Evolutionary conservation across 1,139 yeast genomes (phyloP).

Genomic region (Taphrina pruni): DNA sequence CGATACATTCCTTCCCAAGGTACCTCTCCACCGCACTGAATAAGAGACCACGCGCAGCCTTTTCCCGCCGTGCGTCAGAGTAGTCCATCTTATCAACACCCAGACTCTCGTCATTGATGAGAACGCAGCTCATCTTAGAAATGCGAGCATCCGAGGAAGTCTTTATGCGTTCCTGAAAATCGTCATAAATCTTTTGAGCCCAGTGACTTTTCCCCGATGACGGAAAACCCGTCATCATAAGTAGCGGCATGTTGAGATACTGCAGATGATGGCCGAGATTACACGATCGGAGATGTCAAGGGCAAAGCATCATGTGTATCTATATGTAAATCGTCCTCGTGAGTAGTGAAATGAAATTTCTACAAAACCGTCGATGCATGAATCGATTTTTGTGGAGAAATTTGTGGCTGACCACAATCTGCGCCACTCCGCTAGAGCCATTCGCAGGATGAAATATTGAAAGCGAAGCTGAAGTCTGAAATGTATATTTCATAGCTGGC

Average conservation of each 20-base stretch:
- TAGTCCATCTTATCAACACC: conserved; percentile 75
- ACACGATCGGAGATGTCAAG: no score
- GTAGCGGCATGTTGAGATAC: conserved; percentile 69
- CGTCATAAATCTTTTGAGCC: conserved; percentile 62
- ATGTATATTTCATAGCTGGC: no score
- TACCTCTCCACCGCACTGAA: conserved; percentile 88
- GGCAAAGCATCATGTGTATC: no score
- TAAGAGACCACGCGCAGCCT: conserved; percentile 80
- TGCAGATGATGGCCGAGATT: neutral
- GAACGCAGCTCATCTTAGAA: conserved; percentile 63
- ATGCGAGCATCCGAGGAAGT: conserved; percentile 56
- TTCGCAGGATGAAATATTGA: no score
- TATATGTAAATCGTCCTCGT: neutral
- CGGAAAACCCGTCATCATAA: conserved; percentile 84
- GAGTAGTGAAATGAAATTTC: neutral
- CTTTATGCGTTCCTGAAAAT: conserved; percentile 60
- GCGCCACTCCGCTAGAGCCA: neutral
- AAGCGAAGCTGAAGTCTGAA: no score
- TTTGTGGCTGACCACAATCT: neutral
- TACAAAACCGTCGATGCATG: neutral
- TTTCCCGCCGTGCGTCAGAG: conserved; percentile 66
- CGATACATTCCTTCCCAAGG: conserved; percentile 69
- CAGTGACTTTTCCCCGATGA: conserved; percentile 81
- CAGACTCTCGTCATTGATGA: conserved; percentile 77
- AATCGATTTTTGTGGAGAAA: neutral